Evolutionary conservation across 306 rosid genomes (phyloP), one percentile per base, ranked within the genome.

Genomic region (Prinsepia uniflora): DNA sequence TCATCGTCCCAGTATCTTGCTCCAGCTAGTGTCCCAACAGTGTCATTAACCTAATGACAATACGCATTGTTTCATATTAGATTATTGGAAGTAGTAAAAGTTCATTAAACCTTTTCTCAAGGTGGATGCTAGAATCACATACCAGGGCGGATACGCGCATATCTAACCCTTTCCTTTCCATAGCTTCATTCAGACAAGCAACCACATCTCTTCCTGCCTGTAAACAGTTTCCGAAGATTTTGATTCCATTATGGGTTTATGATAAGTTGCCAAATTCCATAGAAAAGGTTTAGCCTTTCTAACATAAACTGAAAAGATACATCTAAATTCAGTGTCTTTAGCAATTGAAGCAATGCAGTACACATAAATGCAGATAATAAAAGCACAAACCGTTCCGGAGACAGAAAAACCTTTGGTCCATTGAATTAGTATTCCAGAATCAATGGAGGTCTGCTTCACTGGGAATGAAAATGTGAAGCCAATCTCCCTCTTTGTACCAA

Each of bases 401-500:
- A 90, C 97, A 2, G 90, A 84, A 81, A 93, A 93, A 19, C 98
- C 98, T 65, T 93, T 93, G 19, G 98, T 93, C 98, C 98, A 93
- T 74, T 93, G 90, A 70, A 86, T 81, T n/a, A 93, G 86, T 68
- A 88, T 85, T 59, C 98, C 98, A 44, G 98, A 90, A 71, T 88
- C 85, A 46, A 93, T 86, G 59, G 97, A 90, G 8, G 87, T 87
- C 72, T 93, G 98, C 74, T 85, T 90, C 63, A 93, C 97, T 40
- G 98, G 96, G 79, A 93, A 93, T 56, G 98, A 93, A 80, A 93
- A 93, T 15, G 98, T 90, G 92, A 93, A 93, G 10, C 98, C 97
- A 65, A 83, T 83, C 82, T 90, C 98, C 69, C 94, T 83, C 75
- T 81, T 83, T 66, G 86, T 85, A 81, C 89, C 90, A 1, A 63